Percentiles rank a stretch among this genome's conserved stretches.
Conservation (phyloP, 305 asterid species). For the Striga hermonthica region DNA sequence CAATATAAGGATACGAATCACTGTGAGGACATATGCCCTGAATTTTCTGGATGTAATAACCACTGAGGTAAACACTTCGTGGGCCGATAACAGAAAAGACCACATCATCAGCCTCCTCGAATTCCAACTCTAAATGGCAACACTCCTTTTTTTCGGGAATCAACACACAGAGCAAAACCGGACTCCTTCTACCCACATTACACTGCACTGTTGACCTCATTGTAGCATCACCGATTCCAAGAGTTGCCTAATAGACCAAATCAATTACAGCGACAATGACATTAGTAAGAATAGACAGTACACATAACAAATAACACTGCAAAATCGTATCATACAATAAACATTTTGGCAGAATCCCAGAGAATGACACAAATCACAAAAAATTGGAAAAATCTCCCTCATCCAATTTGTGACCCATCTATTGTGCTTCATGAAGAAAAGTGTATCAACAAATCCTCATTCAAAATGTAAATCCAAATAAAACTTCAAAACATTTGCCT, state of each 20-base stretch:
- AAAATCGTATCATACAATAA: background rate
- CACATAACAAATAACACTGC: background rate
- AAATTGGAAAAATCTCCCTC: too few species aligned
- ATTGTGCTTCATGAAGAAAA: too few species aligned
- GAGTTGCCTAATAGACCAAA: slow-evolving; percentile 55
- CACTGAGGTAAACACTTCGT: slow-evolving; percentile 64
- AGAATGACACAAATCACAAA: background rate
- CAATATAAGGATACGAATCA: slow-evolving; percentile 62
- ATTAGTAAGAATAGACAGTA: background rate
- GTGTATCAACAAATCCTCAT: too few species aligned
- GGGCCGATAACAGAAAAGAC: slow-evolving; percentile 81
- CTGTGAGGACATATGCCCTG: slow-evolving; percentile 38
- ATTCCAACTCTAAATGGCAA: slow-evolving; percentile 72
- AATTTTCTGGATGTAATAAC: slow-evolving; percentile 50
- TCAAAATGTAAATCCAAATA: background rate
- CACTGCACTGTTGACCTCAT: slow-evolving; percentile 60
- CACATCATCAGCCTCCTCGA: slow-evolving; percentile 81
- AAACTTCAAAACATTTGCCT: background rate
- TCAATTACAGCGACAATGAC: background rate
- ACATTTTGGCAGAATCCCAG: background rate
- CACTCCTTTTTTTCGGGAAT: slow-evolving; percentile 60
- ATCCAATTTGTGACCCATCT: too few species aligned
- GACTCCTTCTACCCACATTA: slow-evolving; percentile 67
- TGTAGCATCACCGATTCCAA: slow-evolving; percentile 61
- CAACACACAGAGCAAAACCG: slow-evolving; percentile 62